phyloP scores from a whole-genome alignment of 129 eudicot species.

The Lactuca sativa region DNA sequence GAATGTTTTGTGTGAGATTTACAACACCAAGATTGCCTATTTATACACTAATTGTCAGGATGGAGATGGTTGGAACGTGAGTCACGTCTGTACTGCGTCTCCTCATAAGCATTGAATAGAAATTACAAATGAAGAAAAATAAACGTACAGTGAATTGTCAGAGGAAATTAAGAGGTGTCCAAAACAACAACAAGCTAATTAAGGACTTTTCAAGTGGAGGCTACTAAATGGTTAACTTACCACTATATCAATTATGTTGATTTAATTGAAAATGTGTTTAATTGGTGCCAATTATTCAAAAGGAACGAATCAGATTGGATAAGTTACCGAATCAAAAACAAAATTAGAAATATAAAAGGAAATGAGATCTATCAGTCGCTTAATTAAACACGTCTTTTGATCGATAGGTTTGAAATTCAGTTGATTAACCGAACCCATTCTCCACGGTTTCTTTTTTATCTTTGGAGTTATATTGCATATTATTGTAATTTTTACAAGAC shows the following conservation, averaged over 20 bases:
- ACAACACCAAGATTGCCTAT: conserved; percentile 9
- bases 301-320: not conserved
- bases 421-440: not conserved
- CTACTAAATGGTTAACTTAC: not conserved
- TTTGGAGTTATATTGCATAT: too few relatives aligned
- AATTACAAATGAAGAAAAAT: not conserved
- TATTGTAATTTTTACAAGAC: too few relatives aligned
- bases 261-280: too few relatives aligned
- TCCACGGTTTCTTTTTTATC: too few relatives aligned
- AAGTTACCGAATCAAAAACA: too few relatives aligned
- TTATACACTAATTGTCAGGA: not conserved
- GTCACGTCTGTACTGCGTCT: not conserved
- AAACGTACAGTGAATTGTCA: not conserved
- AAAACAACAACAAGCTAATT: not conserved
- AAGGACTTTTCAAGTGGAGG: not conserved
- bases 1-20: conserved; percentile 8
- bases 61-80: not conserved
- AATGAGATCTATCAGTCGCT: not conserved
- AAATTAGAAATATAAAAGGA: not conserved
- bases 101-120: conserved; percentile 4
- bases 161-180: not conserved
- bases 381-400: not conserved
- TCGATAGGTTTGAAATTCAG: not conserved
- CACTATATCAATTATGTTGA: not conserved
- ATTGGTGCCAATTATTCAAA: too few relatives aligned